Evolutionary conservation across 2,329 filamentous ascomycete species (phyloP), one percentile per base, ranked within the genome.

Genomic region (Aspergillus fijiensis): DNA sequence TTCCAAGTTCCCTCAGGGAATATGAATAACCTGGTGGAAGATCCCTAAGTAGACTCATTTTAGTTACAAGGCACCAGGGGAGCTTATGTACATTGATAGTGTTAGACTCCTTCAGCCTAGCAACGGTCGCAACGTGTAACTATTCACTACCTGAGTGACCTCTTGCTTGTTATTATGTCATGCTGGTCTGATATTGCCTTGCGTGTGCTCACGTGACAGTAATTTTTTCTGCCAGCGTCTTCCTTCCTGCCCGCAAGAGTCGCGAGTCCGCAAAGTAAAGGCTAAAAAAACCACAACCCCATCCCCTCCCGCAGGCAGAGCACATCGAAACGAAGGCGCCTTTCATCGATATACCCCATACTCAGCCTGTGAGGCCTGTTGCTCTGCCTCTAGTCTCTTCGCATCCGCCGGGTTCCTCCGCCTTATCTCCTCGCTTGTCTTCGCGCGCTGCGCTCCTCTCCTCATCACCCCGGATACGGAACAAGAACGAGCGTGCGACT

Each of bases 391-490:
- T 52, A 16, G 55, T 45, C 35, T 50, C 42, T 47, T 51, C 33
- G 47, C 49, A 51, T 56, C 48, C 51, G 50, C 11, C 33, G 33
- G 48, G 21, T 29, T 21, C 27, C 29, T 45, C 42, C 61, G 27
- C 56, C 53, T 55, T 52, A 27, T 55, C 45, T 16, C 56, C 35
- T 58, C 39, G 50, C 49, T 55, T 65, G 47, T 55, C 59, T 64
- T 45, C n/a, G 39, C 61, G 64, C 63, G 60, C 58, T 55, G 62
- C 60, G 64, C 64, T 59, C 63, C 55, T 59, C 64, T 59, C 63
- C 55, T 59, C 49, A 58, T 58, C 56, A 39, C 51, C 50, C 51
- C 51, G 47, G 53, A 48, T 51, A 51, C 57, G 55, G 55, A 59
- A 50, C 51, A 12, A 57, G 55, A 59, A 52, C 51, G 49, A 59